Conservation (phyloP, 192 early-diverging fungal genomes). For the Thoreauomyces humboldtii region DNA sequence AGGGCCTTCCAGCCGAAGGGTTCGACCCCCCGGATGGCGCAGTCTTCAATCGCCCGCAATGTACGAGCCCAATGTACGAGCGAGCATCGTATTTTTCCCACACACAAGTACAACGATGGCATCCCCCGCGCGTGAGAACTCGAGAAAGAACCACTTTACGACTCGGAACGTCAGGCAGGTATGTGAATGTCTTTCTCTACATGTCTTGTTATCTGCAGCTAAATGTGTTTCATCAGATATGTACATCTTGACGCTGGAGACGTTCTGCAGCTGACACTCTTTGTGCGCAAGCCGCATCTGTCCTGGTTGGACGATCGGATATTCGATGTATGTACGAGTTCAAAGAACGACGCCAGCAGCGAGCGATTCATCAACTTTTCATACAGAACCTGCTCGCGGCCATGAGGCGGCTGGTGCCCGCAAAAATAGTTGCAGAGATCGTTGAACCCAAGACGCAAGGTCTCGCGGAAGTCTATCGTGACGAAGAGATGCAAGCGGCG, state of each 20-base stretch:
- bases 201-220: no score
- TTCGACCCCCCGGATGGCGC: no score
- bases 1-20: no score
- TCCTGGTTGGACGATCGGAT: background rate
- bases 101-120: no score
- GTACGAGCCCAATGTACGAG: no score
- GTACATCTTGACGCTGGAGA: background rate
- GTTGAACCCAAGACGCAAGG: constrained; percentile 1
- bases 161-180: no score
- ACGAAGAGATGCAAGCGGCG: constrained; percentile 1
- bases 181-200: no score
- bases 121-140: no score
- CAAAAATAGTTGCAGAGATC: background rate
- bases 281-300: constrained; percentile 3
- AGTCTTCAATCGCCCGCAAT: no score
- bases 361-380: background rate
- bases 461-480: constrained; percentile 9
- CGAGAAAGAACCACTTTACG: no score
- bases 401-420: background rate
- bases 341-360: background rate
- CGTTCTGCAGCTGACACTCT: background rate
- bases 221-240: background rate
- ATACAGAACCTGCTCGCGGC: background rate
- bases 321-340: background rate
- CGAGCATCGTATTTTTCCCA: no score